phyloP scores from a whole-genome alignment of 129 eudicot genomes.

The Centella asiatica region DNA sequence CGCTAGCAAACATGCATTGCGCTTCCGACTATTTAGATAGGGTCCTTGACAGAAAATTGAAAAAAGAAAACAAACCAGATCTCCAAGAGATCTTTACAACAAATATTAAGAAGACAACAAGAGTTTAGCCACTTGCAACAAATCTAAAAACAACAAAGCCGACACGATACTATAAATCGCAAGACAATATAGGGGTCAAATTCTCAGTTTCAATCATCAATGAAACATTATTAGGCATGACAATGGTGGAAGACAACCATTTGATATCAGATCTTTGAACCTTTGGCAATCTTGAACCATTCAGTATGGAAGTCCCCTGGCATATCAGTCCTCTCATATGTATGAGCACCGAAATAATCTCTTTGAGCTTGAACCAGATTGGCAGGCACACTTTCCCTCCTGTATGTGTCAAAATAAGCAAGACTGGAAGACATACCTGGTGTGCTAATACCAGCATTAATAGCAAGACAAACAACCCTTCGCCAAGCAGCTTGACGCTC shows the following conservation, averaged over 20 bases:
- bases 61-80: neutral
- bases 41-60: neutral
- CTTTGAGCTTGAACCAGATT: constrained; percentile 72
- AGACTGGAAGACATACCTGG: constrained; percentile 78
- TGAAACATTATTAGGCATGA: constrained; percentile 10
- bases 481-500: constrained; percentile 65
- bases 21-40: neutral
- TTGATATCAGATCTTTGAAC: constrained; percentile 34
- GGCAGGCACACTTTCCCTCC: constrained; percentile 64
- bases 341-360: constrained; percentile 68
- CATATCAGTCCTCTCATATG: constrained; percentile 55
- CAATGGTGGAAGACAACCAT: constrained; percentile 3
- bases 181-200: neutral
- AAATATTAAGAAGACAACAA: constrained; percentile 3
- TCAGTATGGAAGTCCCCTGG: constrained; percentile 59
- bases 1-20: neutral
- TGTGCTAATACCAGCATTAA: constrained; percentile 51
- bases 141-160: constrained; percentile 3
- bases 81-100: constrained; percentile 11
- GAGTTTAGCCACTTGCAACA: neutral
- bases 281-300: constrained; percentile 62
- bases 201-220: constrained; percentile 3
- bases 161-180: neutral
- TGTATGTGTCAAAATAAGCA: constrained; percentile 62
- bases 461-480: constrained; percentile 59